Evolutionary conservation across 1,139 yeast species (phyloP), one percentile per base, ranked within the genome.

Genomic region (Pichia sp.): DNA sequence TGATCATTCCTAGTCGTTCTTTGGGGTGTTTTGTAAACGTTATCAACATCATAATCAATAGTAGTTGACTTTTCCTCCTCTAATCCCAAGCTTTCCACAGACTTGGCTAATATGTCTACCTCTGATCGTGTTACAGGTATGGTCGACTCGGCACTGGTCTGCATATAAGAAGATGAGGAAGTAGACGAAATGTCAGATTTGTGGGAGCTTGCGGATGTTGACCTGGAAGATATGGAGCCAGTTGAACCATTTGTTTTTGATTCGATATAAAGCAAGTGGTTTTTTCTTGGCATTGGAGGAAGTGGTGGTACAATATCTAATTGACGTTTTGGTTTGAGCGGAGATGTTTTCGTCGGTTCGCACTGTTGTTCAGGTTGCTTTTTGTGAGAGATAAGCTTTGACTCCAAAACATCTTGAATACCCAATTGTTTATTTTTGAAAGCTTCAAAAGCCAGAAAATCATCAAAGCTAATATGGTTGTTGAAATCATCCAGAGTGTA

Each of bases 391-490:
- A 47, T 13, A 31, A 52, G 46, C 29, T 45, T 50, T 0, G 55
- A 49, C 31, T 57, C 57, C n/a, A 54, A 36, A 3, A 50, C 47
- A 34, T 54, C 54, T 6, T 52, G 40, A 15, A 43, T 40, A 2
- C 61, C 62, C 5, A 57, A n/a, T 41, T 51, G 50, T 45, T 58
- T 53, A 42, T 49, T 52, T 46, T 60, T 62, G 23, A 60, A 57
- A 11, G 57, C 58, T 50, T 63, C 66, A 55, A 60, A 66, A 11
- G 62, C 63, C 10, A 53, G n/a, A 7, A 64, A 61, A 49, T 67
- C 69, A 26, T 59, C 62, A 49, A 60, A 50, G 30, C 61, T 61
- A 7, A 67, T 63, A 30, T 60, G 59, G 34, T 60, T 57, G 45
- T 61, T 61, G 45, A 65, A 62, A 42, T 57, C 62, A 15, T 61